These are phyloP conservation scores for Fagus crenata DNA, from an alignment of 306 rosid genomes.

Conservation along the genomic window DNA sequence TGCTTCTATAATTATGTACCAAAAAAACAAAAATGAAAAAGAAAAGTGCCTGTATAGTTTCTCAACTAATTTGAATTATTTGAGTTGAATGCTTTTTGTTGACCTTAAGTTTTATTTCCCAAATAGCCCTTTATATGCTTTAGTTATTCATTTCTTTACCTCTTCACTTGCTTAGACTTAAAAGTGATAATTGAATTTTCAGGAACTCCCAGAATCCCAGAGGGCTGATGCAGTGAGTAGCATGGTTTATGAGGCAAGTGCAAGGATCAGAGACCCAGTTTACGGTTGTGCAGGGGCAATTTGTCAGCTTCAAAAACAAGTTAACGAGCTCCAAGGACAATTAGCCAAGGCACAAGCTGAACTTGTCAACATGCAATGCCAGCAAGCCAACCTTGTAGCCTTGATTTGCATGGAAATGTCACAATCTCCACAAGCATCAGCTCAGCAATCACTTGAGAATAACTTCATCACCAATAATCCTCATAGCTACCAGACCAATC, in stretches of 20 bases:
- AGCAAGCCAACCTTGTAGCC: conserved; percentile 79
- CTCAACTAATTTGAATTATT: not conserved
- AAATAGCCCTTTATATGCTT: conserved; percentile 1
- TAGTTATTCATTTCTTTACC: not conserved
- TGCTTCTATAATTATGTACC: too few relatives aligned
- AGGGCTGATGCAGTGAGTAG: conserved; percentile 94
- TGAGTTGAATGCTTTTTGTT: conserved; percentile 13
- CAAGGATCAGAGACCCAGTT: conserved; percentile 86
- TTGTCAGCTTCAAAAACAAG: conserved; percentile 81
- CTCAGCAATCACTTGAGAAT: conserved; percentile 53
- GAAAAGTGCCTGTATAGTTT: too few relatives aligned
- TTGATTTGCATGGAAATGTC: conserved; percentile 75
- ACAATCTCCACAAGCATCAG: conserved; percentile 51
- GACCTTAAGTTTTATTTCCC: not conserved
- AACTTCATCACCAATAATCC: conserved; percentile 39
- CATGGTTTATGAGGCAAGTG: conserved; percentile 93
- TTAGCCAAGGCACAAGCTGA: conserved; percentile 88
- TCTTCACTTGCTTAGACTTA: not conserved
- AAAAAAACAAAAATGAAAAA: too few relatives aligned
- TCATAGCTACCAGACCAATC: conserved; percentile 39
- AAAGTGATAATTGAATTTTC: not conserved
- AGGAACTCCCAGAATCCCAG: conserved; percentile 90
- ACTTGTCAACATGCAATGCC: conserved; percentile 69
- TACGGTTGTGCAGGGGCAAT: conserved; percentile 90
- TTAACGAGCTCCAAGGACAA: conserved; percentile 85